Percentiles rank a stretch among this genome's conserved stretches.
Evolutionary conservation across 331 rosid genomes (phyloP).

Genomic region (Prunus yedoensis): DNA sequence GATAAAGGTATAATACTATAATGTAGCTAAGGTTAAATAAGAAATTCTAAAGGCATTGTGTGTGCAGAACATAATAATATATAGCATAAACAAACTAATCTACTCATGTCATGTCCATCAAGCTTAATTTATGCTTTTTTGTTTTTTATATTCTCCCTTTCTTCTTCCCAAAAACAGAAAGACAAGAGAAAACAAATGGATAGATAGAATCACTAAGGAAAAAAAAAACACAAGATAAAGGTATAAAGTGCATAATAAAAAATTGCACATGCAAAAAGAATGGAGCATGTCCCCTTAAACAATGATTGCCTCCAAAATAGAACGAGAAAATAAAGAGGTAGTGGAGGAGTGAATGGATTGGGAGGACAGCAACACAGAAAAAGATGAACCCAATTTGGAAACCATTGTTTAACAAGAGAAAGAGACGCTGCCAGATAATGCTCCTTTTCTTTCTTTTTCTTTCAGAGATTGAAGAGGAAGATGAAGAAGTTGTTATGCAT

Average conservation of each 20-base stretch:
- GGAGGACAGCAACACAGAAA: neutral
- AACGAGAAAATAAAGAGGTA: neutral
- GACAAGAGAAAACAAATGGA: neutral
- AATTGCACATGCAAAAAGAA: constrained; percentile 22
- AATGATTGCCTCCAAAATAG: constrained; percentile 20
- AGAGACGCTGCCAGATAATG: neutral
- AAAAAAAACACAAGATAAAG: neutral
- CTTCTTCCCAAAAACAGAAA: neutral
- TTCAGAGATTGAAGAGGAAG: neutral
- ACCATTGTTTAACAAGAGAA: neutral
- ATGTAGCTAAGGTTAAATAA: too few relatives aligned
- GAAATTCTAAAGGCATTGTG: too few relatives aligned
- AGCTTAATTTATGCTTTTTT: neutral
- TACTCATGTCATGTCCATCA: too few relatives aligned
- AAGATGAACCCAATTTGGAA: constrained; percentile 1
- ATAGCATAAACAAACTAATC: too few relatives aligned
- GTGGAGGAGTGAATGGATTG: constrained; percentile 26
- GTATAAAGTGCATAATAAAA: constrained; percentile 14
- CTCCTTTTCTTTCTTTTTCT: neutral
- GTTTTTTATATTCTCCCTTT: neutral
- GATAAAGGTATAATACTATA: too few relatives aligned
- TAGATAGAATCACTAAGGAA: neutral
- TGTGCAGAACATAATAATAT: too few relatives aligned
- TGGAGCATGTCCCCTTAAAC: neutral
- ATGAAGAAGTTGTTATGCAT: neutral